Conservation (phyloP, 2,329 filamentous ascomycete genomes). For the Calonectria ilicicola region DNA sequence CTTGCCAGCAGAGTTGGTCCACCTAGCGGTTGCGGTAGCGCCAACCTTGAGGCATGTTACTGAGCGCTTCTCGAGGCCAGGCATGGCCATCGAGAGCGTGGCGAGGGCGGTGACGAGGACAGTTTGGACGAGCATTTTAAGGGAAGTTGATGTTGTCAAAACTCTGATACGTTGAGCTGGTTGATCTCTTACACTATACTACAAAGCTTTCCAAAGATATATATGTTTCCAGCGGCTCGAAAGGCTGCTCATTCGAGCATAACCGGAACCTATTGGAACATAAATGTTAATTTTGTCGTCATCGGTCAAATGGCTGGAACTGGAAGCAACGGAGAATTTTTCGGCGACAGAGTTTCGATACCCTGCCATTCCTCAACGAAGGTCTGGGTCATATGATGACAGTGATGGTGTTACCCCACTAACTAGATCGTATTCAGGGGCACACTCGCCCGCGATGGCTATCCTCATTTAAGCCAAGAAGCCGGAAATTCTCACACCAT, state of each 20-base stretch:
- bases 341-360: constrained; percentile 26
- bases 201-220: not conserved
- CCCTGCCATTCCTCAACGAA: not conserved
- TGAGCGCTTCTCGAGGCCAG: constrained; percentile 29
- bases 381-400: not conserved
- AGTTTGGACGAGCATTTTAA: constrained; percentile 23
- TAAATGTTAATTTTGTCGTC: constrained; percentile 27
- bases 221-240: not conserved
- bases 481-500: not conserved
- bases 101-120: constrained; percentile 22
- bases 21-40: constrained; percentile 56
- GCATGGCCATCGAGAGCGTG: constrained; percentile 26
- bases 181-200: not conserved
- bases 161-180: not conserved
- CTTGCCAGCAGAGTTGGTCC: constrained; percentile 57
- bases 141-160: not conserved
- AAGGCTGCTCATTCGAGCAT: not conserved
- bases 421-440: not conserved
- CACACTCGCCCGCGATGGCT: not conserved
- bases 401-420: not conserved
- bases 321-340: constrained; percentile 35
- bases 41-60: constrained; percentile 38
- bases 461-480: not conserved
- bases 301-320: constrained; percentile 34
- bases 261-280: not conserved